These are phyloP conservation scores for Fusarium sp. DNA, from an alignment of 2,329 filamentous ascomycete genomes.

Conservation along the genomic window DNA sequence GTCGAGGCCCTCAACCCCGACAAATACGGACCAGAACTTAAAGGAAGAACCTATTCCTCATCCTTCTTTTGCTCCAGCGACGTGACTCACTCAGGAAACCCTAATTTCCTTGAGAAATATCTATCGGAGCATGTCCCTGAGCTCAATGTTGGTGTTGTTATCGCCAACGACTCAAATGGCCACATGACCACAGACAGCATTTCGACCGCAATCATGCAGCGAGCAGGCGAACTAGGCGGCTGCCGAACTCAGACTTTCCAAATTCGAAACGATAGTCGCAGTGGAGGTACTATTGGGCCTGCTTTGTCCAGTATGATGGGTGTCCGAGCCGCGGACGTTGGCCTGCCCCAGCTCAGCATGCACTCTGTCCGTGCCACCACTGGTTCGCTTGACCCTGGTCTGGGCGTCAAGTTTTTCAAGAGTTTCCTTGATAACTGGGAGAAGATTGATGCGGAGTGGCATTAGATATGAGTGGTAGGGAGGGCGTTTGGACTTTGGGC, in stretches of 20 bases:
- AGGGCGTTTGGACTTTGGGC: conserved; percentile 14
- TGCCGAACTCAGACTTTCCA: conserved; percentile 87
- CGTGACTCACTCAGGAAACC: conserved; percentile 93
- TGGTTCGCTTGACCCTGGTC: conserved; percentile 83
- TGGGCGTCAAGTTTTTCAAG: conserved; percentile 89
- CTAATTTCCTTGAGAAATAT: conserved; percentile 89
- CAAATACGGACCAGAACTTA: conserved; percentile 66
- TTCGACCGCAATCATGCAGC: conserved; percentile 81
- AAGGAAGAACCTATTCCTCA: conserved; percentile 82
- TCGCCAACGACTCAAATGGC: conserved; percentile 86
- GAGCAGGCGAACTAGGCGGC: conserved; percentile 79
- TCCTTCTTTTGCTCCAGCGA: conserved; percentile 93
- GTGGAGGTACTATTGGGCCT: conserved; percentile 94
- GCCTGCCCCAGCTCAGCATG: conserved; percentile 93
- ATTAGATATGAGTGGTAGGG: conserved; percentile 34
- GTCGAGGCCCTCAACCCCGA: conserved; percentile 73
- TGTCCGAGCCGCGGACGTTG: conserved; percentile 85
- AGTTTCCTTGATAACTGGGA: conserved; percentile 90
- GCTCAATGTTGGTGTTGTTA: conserved; percentile 86
- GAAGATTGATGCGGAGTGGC: conserved; percentile 84
- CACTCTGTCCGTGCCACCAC: conserved; percentile 92
- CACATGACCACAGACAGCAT: conserved; percentile 96
- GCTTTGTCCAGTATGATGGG: conserved; percentile 86
- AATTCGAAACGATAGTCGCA: conserved; percentile 91
- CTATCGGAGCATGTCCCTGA: conserved; percentile 86